phyloP scores from a whole-genome alignment of 805 yeast genomes.

The Lachancea quebecensis region DNA sequence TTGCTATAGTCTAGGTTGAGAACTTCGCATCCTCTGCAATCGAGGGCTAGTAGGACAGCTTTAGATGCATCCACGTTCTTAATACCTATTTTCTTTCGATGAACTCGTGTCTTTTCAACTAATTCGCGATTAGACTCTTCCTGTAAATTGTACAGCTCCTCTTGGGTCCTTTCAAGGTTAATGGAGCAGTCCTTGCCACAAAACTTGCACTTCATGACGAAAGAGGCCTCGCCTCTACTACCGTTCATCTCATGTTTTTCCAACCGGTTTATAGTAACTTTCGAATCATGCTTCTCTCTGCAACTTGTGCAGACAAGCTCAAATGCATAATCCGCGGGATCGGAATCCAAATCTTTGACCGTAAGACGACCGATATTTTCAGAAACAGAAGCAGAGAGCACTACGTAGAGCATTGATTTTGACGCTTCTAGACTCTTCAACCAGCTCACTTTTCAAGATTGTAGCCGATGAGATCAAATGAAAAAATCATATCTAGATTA shows the following conservation, averaged over 20 bases:
- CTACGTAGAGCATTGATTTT: constrained; percentile 23
- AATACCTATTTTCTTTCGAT: constrained; percentile 27
- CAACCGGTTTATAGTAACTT: constrained; percentile 57
- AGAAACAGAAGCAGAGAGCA: constrained; percentile 23
- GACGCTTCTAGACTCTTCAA: neutral
- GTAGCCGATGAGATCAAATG: neutral
- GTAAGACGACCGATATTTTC: constrained; percentile 48
- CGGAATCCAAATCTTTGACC: constrained; percentile 51
- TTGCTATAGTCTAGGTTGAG: constrained; percentile 54
- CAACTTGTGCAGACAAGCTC: constrained; percentile 70
- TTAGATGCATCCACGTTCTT: constrained; percentile 13
- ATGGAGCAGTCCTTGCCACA: constrained; percentile 39
- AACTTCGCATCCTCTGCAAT: constrained; percentile 79
- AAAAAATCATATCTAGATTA: neutral
- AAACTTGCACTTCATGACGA: constrained; percentile 65
- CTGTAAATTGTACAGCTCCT: constrained; percentile 20
- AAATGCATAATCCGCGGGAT: constrained; percentile 73
- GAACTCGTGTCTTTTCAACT: constrained; percentile 13
- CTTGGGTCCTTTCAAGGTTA: constrained; percentile 19
- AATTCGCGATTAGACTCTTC: constrained; percentile 11
- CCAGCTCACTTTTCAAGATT: neutral
- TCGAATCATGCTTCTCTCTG: constrained; percentile 67
- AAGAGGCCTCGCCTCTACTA: constrained; percentile 77
- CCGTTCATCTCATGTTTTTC: constrained; percentile 61
- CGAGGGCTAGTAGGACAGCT: constrained; percentile 56